Percentiles rank a stretch among this genome's conserved stretches.
These are phyloP conservation scores for Apiotrichum siamense DNA, from an alignment of 1,284 basidiomycete genomes.

Conservation along the genomic window DNA sequence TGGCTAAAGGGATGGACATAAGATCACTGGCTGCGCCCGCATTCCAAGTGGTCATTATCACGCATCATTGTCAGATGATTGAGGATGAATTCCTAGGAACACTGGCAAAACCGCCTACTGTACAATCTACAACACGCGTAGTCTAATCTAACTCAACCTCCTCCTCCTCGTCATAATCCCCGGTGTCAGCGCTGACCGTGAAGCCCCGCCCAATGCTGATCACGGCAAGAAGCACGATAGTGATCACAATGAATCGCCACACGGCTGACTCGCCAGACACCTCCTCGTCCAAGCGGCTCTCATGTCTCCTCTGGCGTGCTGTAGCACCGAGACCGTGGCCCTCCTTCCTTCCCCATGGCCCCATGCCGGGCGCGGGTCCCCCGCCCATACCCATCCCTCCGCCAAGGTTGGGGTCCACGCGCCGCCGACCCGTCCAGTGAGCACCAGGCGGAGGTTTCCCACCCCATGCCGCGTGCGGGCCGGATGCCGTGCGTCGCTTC, in stretches of 20 bases:
- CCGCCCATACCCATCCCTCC: slow-evolving; percentile 14
- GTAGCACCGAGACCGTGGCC: neutral
- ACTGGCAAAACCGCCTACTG: too few species aligned
- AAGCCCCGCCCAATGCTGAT: slow-evolving; percentile 33
- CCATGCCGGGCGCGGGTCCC: neutral
- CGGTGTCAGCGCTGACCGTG: slow-evolving; percentile 25
- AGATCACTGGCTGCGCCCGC: too few species aligned
- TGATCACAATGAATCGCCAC: slow-evolving; percentile 28
- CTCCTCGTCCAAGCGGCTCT: slow-evolving; percentile 17
- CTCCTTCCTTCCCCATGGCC: slow-evolving; percentile 6
- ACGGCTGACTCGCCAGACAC: slow-evolving; percentile 23
- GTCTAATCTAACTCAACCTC: neutral
- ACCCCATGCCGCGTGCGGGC: slow-evolving; percentile 10
- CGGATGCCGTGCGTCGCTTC: slow-evolving; percentile 7
- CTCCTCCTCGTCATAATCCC: slow-evolving; percentile 1
- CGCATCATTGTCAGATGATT: too few species aligned
- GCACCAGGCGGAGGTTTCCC: slow-evolving; percentile 6
- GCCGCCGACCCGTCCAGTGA: slow-evolving; percentile 3
- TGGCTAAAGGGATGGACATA: too few species aligned
- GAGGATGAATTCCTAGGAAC: too few species aligned
- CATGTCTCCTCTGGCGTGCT: neutral
- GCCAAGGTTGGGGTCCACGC: slow-evolving; percentile 6
- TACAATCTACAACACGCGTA: neutral
- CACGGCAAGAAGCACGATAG: slow-evolving; percentile 25
- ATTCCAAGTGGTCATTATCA: too few species aligned